A percentile compares a stretch with the other conserved stretches of the same genome.
phyloP scores from a whole-genome alignment of 2,329 filamentous ascomycete genomes.

The Fusarium metavorans region DNA sequence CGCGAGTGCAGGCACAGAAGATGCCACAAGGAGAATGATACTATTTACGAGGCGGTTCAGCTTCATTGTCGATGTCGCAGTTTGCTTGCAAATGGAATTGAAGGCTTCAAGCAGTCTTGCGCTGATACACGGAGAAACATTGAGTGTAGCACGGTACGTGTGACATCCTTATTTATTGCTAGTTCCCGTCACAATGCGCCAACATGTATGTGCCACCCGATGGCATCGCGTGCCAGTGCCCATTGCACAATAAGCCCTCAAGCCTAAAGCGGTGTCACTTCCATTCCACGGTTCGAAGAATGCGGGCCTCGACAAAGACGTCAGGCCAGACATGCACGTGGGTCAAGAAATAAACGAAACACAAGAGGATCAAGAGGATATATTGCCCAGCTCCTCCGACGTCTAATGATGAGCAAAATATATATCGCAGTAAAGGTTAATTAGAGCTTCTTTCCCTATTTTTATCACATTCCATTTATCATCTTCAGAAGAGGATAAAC shows the following conservation, averaged over 20 bases:
- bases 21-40: not conserved
- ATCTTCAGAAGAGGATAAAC: no score
- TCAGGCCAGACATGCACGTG: not conserved
- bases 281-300: not conserved
- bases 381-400: no score
- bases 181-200: not conserved
- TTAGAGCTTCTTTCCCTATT: no score
- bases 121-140: not conserved
- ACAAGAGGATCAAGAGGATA: no score
- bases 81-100: not conserved
- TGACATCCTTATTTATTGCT: not conserved
- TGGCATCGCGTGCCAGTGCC: not conserved
- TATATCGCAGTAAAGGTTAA: no score
- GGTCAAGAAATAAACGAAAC: no score
- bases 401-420: no score
- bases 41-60: not conserved
- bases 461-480: no score
- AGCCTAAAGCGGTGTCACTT: not conserved
- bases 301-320: not conserved
- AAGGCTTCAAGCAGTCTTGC: not conserved
- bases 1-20: not conserved
- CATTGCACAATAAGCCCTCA: not conserved
- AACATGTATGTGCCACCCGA: not conserved
- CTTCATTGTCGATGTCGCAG: not conserved
- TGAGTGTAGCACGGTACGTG: not conserved